Base-by-base conservation (phyloP, 2,329 filamentous ascomycete genomes). In the Pseudogymnoascus sp. region DNA sequence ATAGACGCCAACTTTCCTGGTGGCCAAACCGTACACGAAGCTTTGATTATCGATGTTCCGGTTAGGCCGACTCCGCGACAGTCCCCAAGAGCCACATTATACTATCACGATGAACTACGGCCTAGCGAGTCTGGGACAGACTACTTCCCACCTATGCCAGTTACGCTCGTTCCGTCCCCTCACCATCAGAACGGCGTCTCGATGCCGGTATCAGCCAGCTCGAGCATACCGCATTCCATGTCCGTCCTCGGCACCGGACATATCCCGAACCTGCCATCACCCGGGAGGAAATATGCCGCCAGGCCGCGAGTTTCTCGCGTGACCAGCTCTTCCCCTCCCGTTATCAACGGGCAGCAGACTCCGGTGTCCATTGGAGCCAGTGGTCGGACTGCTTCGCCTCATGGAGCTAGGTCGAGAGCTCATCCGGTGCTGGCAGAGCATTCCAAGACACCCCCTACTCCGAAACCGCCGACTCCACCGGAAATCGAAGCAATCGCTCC, bases 41-140 rank as follows among this genome's bases (percentile, higher is more conserved):
- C 95, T 6, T 81, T 99, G 66, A 73, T 97, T 67, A 96, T 99
- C 72, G 93, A 97, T 70, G 86, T 96, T 18, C 91, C 92, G 14
- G 78, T 81, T 37, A 85, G 86, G 62, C 84, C 88, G 65, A 93
- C 91, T 0, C 92, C 93, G 1, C 89, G 88, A 69, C 86, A 90
- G 10, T 96, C 92, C 8, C 93, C 93, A 2, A 82, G 87, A 64
- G 72, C 77, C 14, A 73, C 74, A 47, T 78, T 79, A 65, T 85
- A 84, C 71, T 83, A 84, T 71, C 75, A 80, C 66, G 88, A 91
- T 29, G 86, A 90, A 21, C 77, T 79, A 18, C 79, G 85, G 36
- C 88, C 89, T 8, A 79, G 83, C 3, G 89, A 93, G 73, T 82
- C 80, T 64, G 87, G 86, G 26, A 84, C 84, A 57, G 92, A 95